phyloP scores from a whole-genome alignment of 768 basidiomycete genomes.

The Panus rudis region DNA sequence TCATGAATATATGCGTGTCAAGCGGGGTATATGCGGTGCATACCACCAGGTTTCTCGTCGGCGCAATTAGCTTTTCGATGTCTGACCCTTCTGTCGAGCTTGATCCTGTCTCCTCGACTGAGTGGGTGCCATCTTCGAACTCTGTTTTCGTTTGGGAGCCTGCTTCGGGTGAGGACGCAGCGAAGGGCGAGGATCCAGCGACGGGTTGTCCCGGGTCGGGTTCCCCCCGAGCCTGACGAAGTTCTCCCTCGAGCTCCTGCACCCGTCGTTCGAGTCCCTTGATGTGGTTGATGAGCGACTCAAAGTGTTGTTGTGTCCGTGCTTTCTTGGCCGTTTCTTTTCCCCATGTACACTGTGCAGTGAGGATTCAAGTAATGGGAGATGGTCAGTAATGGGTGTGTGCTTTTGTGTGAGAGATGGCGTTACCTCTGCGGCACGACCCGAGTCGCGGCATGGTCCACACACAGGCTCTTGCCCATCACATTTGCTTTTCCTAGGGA shows the following conservation, averaged over 20 bases:
- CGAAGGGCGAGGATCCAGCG: neutral
- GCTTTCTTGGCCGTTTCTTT: slow-evolving; percentile 28
- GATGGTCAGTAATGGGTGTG: neutral
- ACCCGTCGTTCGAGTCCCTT: slow-evolving; percentile 19
- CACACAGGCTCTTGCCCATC: slow-evolving; percentile 26
- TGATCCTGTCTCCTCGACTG: slow-evolving; percentile 6
- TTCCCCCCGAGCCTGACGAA: slow-evolving; percentile 9
- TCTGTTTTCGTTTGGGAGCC: slow-evolving; percentile 4
- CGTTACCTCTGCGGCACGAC: slow-evolving; percentile 18
- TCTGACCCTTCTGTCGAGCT: slow-evolving; percentile 17
- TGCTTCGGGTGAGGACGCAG: neutral
- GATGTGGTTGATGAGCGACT: slow-evolving; percentile 23
- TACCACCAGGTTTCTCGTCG: slow-evolving; percentile 16
- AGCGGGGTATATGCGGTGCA: neutral
- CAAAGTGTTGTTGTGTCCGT: slow-evolving; percentile 27
- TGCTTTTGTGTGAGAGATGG: neutral
- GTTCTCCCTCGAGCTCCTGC: slow-evolving; percentile 21
- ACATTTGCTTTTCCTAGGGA: slow-evolving; percentile 26
- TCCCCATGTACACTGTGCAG: slow-evolving; percentile 25
- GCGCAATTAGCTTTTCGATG: slow-evolving; percentile 19
- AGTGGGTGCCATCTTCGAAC: slow-evolving; percentile 2
- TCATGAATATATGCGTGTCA: slow-evolving; percentile 4
- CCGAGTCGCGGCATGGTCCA: slow-evolving; percentile 21
- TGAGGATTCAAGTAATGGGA: neutral
- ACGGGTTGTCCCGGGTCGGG: slow-evolving; percentile 3